Base-by-base conservation (phyloP, 164 flowering plant genomes). In the Magnolia kwangsiensis region DNA sequence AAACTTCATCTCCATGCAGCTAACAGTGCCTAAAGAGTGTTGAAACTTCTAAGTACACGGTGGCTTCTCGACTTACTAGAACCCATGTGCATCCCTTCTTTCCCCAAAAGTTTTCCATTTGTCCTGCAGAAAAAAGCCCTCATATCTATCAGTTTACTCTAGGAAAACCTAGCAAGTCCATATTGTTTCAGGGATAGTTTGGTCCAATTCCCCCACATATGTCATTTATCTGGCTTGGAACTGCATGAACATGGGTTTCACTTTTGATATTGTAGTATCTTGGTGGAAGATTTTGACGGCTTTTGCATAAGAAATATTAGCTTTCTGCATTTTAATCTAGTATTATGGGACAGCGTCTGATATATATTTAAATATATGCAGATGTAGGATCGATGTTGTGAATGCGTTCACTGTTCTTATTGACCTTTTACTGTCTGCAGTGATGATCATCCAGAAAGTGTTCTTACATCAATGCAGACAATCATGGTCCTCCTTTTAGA, bases 401-500 rank as follows among this genome's bases (percentile, higher is more conserved):
- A 16, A 4, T n/a, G 45, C 45, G 6, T 61, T 73, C 73, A 67
- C 51, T 72, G 31, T 74, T 37, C 72, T 76, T 76, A 29, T 67
- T 69, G 21, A 63, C 50, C 24, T 61, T 77, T 77, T 74, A 50
- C 31, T 50, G 24, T 55, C 7, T 89, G 89, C 97, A 96, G 99
- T 58, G 97, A 92, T 85, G 92, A 87, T 78, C 98, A 96, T 83
- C 90, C 91, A 29, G 97, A 89, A 80, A 88, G 76, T 86, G 92
- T 96, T 74, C 55, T 88, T 16, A 85, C 86, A 68, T 90, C 97
- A 73, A 96, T 96, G 97, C 88, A 92, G 81, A 87, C 90, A 19
- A 96, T 94, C 73, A 94, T 96, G 98, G 82, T 80, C 69, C 90
- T 91, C 85, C 89, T 96, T n/a, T 75, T 96, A 71, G 98, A 96